Evolutionary conservation across 106 monocot genomes (phyloP).

Genomic region (Gastrodia elata): DNA sequence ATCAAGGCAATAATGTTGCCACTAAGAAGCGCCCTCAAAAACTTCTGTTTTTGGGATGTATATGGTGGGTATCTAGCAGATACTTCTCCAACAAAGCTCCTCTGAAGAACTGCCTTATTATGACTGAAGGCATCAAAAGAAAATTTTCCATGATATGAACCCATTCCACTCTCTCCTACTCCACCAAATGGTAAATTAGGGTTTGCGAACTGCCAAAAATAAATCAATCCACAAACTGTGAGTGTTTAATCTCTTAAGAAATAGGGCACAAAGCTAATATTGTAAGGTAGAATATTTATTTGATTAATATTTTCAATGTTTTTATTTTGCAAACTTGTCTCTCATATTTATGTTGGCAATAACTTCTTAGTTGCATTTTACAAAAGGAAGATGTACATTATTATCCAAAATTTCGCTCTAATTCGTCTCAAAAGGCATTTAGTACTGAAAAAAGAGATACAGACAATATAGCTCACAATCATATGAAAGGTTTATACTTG

Average conservation of each 20-base stretch:
- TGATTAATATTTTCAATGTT: no score
- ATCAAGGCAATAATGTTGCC: conserved; percentile 48
- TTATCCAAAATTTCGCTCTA: no score
- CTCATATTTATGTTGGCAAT: no score
- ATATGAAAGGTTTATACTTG: no score
- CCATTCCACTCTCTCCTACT: conserved; percentile 52
- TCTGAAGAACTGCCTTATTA: conserved; percentile 62
- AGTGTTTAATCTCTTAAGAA: neutral
- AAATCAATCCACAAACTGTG: neutral
- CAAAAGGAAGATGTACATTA: no score
- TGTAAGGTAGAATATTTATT: no score
- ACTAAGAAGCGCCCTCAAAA: conserved; percentile 49
- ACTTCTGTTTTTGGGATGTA: conserved; percentile 43
- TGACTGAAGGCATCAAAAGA: conserved; percentile 81
- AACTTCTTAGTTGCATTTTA: no score
- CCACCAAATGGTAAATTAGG: conserved; percentile 46
- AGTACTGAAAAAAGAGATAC: no score
- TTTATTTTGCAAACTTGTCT: no score
- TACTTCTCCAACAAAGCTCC: conserved; percentile 58
- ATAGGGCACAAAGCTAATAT: neutral
- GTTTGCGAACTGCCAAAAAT: conserved; percentile 46
- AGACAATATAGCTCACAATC: no score
- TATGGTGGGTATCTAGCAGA: conserved; percentile 74
- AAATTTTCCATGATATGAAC: conserved; percentile 54
- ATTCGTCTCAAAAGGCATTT: no score